These are phyloP conservation scores for Rehmannia glutinosa DNA, from an alignment of 257 asterid species.

Conservation along the genomic window DNA sequence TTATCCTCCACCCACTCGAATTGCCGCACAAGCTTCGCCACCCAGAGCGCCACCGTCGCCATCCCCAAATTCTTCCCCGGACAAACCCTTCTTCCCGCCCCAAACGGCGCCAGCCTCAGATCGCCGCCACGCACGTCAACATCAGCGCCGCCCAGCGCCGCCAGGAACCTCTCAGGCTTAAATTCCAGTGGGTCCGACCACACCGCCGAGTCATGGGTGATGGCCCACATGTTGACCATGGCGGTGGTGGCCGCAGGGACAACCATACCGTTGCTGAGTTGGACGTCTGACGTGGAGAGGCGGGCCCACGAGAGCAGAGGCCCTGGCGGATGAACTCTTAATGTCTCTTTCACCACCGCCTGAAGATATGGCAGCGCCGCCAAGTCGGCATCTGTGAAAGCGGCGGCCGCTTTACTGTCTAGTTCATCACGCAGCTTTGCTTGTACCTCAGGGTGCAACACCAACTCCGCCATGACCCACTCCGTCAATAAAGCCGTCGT, in stretches of 20 bases:
- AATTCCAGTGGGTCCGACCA: conserved; percentile 40
- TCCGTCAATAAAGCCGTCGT: conserved; percentile 57
- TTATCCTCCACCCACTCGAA: conserved; percentile 36
- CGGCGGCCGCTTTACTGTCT: conserved; percentile 15
- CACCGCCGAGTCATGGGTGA: conserved; percentile 38
- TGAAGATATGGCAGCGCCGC: conserved; percentile 50
- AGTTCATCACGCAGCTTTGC: conserved; percentile 40
- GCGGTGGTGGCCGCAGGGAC: conserved; percentile 52
- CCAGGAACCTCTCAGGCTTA: conserved; percentile 42
- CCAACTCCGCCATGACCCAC: conserved; percentile 56
- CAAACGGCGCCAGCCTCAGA: conserved; percentile 57
- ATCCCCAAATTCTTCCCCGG: conserved; percentile 58
- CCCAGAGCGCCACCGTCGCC: conserved; percentile 50
- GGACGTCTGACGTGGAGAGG: conserved; percentile 47
- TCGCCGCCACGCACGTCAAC: conserved; percentile 55
- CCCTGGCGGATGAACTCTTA: conserved; percentile 58
- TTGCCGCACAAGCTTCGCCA: conserved; percentile 38
- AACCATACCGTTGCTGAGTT: conserved; percentile 55
- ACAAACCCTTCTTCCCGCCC: conserved; percentile 58
- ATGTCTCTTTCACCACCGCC: conserved; percentile 50
- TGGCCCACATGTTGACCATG: conserved; percentile 69
- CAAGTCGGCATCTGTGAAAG: conserved; percentile 29
- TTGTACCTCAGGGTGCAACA: conserved; percentile 43
- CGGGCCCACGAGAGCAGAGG: conserved; percentile 65
- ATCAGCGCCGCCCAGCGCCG: conserved; percentile 33